Percentiles rank a stretch among this genome's conserved stretches.
Conservation (phyloP, 345 rosid genomes). For the Diplotaxis tenuifolia region DNA sequence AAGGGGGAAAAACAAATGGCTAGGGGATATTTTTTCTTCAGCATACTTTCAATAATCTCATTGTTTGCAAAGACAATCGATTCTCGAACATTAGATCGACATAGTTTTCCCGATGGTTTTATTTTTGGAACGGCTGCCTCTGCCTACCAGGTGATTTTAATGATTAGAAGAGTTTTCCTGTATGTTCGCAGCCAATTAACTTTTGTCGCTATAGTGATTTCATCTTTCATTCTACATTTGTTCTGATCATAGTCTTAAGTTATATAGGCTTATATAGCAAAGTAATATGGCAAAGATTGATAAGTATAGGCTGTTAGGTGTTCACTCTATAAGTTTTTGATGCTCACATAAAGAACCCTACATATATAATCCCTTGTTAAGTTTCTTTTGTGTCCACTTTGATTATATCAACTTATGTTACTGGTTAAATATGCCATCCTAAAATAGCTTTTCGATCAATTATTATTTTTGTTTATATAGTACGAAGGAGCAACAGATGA, state of each 20-base stretch:
- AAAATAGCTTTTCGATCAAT: slow-evolving; percentile 1
- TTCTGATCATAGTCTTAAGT: too few relatives aligned
- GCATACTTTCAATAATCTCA: slow-evolving; percentile 2
- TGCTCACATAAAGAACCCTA: slow-evolving; percentile 58
- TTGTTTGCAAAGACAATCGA: background rate
- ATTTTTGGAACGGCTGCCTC: slow-evolving; percentile 74
- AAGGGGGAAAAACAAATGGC: slow-evolving; percentile 10
- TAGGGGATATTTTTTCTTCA: background rate
- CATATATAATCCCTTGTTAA: slow-evolving; percentile 11
- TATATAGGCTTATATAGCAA: too few relatives aligned
- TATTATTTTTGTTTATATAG: slow-evolving; percentile 5
- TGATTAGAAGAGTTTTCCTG: too few relatives aligned
- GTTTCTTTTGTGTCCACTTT: background rate
- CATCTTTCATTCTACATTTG: background rate
- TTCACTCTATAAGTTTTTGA: slow-evolving; percentile 28
- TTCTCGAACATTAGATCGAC: slow-evolving; percentile 24
- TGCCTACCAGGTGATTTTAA: slow-evolving; percentile 63
- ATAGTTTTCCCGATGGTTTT: slow-evolving; percentile 60
- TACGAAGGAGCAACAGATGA: slow-evolving; percentile 42
- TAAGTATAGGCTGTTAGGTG: background rate
- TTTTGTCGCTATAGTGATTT: background rate
- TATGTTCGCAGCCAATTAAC: background rate
- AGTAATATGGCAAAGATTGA: background rate
- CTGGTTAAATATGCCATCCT: background rate
- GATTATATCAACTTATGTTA: background rate